These are phyloP conservation scores for Pyronema domesticum DNA, from an alignment of 495 filamentous ascomycete species.

Conservation along the genomic window DNA sequence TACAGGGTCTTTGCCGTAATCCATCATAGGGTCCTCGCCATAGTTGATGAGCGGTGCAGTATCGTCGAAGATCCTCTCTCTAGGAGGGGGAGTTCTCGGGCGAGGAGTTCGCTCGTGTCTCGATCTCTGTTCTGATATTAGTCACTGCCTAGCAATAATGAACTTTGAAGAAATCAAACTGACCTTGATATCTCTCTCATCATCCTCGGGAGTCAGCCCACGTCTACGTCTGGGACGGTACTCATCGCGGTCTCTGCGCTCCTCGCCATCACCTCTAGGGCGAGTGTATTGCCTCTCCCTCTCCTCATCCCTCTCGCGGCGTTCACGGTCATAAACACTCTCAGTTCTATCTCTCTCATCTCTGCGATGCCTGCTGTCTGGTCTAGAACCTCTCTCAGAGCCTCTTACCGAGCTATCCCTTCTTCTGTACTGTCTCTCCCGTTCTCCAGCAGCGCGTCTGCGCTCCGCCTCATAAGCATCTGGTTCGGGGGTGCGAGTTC, in stretches of 20 bases:
- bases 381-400: conserved; percentile 31
- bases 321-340: conserved; percentile 50
- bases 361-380: conserved; percentile 33
- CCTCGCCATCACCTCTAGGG: conserved; percentile 53
- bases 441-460: conserved; percentile 25
- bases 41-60: conserved; percentile 6
- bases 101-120: conserved; percentile 43
- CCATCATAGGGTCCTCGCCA: conserved; percentile 6
- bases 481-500: conserved; percentile 29
- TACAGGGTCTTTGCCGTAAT: conserved; percentile 5
- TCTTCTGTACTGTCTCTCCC: conserved; percentile 26
- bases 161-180: background rate
- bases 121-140: conserved; percentile 33
- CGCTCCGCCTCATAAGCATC: conserved; percentile 28
- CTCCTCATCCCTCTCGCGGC: conserved; percentile 66
- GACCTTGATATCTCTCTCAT: conserved; percentile 45
- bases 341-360: conserved; percentile 28
- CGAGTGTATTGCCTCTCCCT: conserved; percentile 60
- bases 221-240: conserved; percentile 42
- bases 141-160: conserved; percentile 1
- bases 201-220: conserved; percentile 58
- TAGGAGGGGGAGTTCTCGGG: conserved; percentile 37
- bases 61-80: conserved; percentile 12
- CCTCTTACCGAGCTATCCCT: conserved; percentile 21
- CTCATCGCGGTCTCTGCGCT: conserved; percentile 78